A percentile compares a stretch with the other conserved stretches of the same genome.
Conservation (phyloP, 2,329 filamentous ascomycete species). For the Bipolaris bicolor region DNA sequence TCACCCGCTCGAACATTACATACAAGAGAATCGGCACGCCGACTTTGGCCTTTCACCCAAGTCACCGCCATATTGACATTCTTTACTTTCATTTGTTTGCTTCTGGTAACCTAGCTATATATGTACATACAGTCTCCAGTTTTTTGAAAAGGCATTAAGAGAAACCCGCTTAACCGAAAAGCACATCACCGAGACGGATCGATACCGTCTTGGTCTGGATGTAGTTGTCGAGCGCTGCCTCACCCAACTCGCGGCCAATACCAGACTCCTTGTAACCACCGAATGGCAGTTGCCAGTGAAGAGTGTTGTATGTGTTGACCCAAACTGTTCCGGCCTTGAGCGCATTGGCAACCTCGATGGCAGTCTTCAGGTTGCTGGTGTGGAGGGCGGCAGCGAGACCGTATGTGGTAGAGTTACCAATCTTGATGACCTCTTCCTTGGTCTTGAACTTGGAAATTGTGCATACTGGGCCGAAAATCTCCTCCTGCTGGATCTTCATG, state of each 20-base stretch:
- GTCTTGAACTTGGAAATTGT: slow-evolving; percentile 77
- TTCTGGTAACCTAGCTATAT: slow-evolving; percentile 16
- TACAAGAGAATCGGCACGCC: no score
- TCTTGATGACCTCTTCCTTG: slow-evolving; percentile 71
- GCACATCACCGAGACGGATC: slow-evolving; percentile 57
- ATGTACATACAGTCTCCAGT: slow-evolving; percentile 23
- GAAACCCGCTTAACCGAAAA: slow-evolving; percentile 52
- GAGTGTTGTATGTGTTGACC: slow-evolving; percentile 74
- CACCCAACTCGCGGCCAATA: slow-evolving; percentile 58
- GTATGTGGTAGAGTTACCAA: slow-evolving; percentile 77
- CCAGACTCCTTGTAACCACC: slow-evolving; percentile 59
- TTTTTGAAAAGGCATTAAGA: background rate
- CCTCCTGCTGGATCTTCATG: slow-evolving; percentile 77
- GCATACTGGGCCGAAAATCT: slow-evolving; percentile 84
- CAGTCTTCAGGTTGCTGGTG: slow-evolving; percentile 79
- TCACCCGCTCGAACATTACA: no score
- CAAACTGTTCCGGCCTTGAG: slow-evolving; percentile 73
- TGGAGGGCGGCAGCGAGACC: slow-evolving; percentile 79
- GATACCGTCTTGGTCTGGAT: slow-evolving; percentile 52
- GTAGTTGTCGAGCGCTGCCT: slow-evolving; percentile 58
- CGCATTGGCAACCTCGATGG: slow-evolving; percentile 74
- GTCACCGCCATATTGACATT: background rate
- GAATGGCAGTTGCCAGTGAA: slow-evolving; percentile 69
- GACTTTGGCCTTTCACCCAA: background rate
- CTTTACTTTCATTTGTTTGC: slow-evolving; percentile 19